These are phyloP conservation scores for Mycosphaerella sp. DNA, from an alignment of 2,329 filamentous ascomycete genomes.

Conservation along the genomic window DNA sequence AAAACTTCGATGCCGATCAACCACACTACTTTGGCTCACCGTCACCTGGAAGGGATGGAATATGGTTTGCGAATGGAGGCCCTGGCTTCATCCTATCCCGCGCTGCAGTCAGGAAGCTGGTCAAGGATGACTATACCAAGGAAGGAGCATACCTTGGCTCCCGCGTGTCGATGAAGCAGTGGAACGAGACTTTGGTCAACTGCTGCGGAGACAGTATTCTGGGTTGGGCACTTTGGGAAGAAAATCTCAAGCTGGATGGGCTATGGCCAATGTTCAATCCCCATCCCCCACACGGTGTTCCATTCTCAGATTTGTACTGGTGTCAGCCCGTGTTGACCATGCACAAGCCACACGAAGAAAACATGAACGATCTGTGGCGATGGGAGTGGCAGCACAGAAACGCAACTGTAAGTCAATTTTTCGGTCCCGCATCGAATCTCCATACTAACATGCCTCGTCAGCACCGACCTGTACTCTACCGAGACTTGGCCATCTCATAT, in stretches of 20 bases:
- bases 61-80: conserved; percentile 47
- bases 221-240: conserved; percentile 43
- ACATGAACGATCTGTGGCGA: conserved; percentile 47
- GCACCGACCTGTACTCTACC: conserved; percentile 23
- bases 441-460: neutral
- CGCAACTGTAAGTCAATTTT: neutral
- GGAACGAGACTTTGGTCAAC: conserved; percentile 40
- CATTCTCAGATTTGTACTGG: conserved; percentile 45
- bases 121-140: conserved; percentile 24
- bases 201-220: conserved; percentile 49
- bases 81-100: conserved; percentile 45
- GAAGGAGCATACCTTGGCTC: conserved; percentile 38
- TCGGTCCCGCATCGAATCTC: neutral
- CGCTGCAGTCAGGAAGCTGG: conserved; percentile 42
- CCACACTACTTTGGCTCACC: conserved; percentile 20
- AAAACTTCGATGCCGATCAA: conserved; percentile 13
- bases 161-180: conserved; percentile 33
- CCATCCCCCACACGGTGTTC: conserved; percentile 48
- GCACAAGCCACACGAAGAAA: conserved; percentile 44
- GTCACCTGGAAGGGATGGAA: conserved; percentile 32
- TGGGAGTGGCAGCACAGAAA: conserved; percentile 40
- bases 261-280: conserved; percentile 46
- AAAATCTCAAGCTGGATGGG: conserved; percentile 40
- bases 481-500: conserved; percentile 32
- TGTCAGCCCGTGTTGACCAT: conserved; percentile 48